Evolutionary conservation across 768 basidiomycete genomes (phyloP), one percentile per base, ranked within the genome.

Genomic region (Mycena vitilis): DNA sequence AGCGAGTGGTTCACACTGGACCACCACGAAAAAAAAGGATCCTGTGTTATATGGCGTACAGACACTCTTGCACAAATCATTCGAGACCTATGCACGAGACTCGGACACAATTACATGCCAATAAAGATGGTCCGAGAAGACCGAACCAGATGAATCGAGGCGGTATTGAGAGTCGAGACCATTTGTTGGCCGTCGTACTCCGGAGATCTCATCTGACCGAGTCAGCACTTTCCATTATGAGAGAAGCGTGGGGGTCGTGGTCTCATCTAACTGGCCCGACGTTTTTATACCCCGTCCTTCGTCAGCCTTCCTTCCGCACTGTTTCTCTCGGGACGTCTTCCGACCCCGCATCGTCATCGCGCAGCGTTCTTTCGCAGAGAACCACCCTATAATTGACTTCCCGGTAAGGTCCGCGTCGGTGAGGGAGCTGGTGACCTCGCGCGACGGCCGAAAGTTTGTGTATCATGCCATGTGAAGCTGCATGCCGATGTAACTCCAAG

Each of bases 111-210:
- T 15, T 40, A 40, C 42, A 15, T 18, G 16, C 22, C 34, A 16
- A 15, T 9, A 2, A 40, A 51, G 36, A 25, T n/a, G 37, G 37
- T 37, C 60, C 60, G 60, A 61, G 18, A 40, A 61, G 15, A 20
- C 48, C 48, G 48, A 61, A 37, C 60, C 38, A 61, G 60, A 18
- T 45, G 36, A 25, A 51, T 61, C 60, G 60, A 61, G 60, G 52
- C 60, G 18, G 40, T 40, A 40, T 30, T 5, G 30, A 30, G 30
- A 30, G 10, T 30, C 30, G 30, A 30, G 30, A 30, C 30, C 30
- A 30, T 30, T 30, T 30, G 30, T 30, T 30, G 30, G 30, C 30
- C 30, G 30, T 30, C 30, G 30, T 40, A 40, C 2, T 40, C 11
- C 40, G 36, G 18, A 20, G 15, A 37, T 37, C 34, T 22, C 15